Base-by-base conservation (phyloP, 2,329 filamentous ascomycete genomes). In the Fusarium globosum region DNA sequence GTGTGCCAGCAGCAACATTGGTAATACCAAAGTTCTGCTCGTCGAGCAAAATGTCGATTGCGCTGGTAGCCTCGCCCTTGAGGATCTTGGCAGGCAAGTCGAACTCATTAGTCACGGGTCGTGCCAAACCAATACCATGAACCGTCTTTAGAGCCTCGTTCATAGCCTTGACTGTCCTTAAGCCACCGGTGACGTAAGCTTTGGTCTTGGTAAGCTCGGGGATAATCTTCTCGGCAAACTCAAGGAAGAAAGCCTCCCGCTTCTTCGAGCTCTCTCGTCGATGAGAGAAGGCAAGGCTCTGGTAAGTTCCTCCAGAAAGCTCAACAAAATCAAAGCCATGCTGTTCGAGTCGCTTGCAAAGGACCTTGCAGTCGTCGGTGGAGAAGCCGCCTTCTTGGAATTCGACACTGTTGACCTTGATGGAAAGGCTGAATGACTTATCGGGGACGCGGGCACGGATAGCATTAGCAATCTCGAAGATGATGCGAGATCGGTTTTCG, bases 221-320 rank as follows among this genome's bases (percentile, higher is more conserved):
- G 30, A 86, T 80, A 76, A 91, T 86, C 69, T 80, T 75, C 65
- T 90, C 85, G 0, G 89, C 89, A 63, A 91, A 91, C 0, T 90
- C 88, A 49, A 91, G 77, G 83, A 91, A 91, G 83, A 89, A 90
- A 4, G 87, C 85, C 75, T 90, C 88, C 9, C 88, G 82, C 80
- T 87, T 86, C 79, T 83, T 84, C 10, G 88, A 90, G 21, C 83
- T 86, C 48, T 90, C 88, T 55, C 85, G 82, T 79, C 85, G 83
- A 76, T 89, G 86, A 4, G 73, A 74, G 69, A 90, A 89, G 0
- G 84, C 87, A 1, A 88, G 76, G 23, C 82, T 79, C 79, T 91
- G 86, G 74, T 90, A 90, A 0, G 89, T 91, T 13, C 90, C 90
- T 18, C 90, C 89, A 0, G 83, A 87, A 1, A 91, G 82, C 80